Conservation (phyloP, 2,329 filamentous ascomycete species). For the Arthroderma sp. region DNA sequence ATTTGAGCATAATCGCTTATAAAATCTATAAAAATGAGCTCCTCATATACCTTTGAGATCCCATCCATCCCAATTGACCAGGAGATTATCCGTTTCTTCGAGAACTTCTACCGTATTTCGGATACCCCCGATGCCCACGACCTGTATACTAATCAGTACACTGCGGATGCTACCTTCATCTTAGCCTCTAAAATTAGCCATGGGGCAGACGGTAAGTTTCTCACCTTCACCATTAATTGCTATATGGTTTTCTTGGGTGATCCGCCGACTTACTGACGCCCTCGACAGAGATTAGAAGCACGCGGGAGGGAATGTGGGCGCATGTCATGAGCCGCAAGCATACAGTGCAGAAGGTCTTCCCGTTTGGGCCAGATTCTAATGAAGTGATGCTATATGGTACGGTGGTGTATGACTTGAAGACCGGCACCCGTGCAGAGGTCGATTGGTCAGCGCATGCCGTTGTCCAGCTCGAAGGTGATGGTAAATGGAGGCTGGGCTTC, state of each 20-base stretch:
- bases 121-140: conserved; percentile 19
- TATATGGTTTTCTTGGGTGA: no score
- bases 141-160: conserved; percentile 23
- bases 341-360: conserved; percentile 26
- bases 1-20: no score
- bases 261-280: not conserved
- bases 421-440: conserved; percentile 32
- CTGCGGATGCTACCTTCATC: conserved; percentile 23
- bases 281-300: conserved; percentile 27
- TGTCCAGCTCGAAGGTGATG: conserved; percentile 10
- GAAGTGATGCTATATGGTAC: conserved; percentile 10
- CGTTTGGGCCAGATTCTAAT: conserved; percentile 29
- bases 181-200: conserved; percentile 25
- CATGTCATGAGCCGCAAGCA: conserved; percentile 37
- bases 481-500: conserved; percentile 13
- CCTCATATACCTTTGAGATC: not conserved
- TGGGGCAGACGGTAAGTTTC: conserved; percentile 18
- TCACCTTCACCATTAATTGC: no score
- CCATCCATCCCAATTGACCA: not conserved
- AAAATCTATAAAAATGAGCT: no score
- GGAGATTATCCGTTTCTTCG: not conserved
- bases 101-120: not conserved
- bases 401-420: conserved; percentile 41
- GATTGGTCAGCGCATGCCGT: conserved; percentile 39
- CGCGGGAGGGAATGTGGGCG: conserved; percentile 42